These are phyloP conservation scores for Aspergillus viridinutans DNA, from an alignment of 2,329 filamentous ascomycete species.

Conservation along the genomic window DNA sequence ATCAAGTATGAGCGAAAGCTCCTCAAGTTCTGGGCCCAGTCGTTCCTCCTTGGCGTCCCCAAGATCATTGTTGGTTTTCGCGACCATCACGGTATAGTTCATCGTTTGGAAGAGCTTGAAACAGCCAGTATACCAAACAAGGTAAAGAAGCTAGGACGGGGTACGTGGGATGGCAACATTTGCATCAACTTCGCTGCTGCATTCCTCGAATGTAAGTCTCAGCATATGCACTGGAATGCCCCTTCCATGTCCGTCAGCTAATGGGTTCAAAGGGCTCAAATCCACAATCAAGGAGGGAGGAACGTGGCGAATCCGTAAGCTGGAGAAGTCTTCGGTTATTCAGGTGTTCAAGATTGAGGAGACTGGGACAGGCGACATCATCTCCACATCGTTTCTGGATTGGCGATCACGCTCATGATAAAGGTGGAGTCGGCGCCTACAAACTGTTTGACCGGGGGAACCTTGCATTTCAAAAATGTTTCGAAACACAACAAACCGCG, in stretches of 20 bases:
- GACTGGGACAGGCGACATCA: conserved; percentile 68
- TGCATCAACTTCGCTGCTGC: conserved; percentile 85
- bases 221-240: conserved; percentile 2
- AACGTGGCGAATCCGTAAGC: conserved; percentile 74
- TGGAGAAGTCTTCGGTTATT: conserved; percentile 59
- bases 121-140: conserved; percentile 74
- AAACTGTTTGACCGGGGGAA: neutral
- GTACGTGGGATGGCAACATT: conserved; percentile 83
- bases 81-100: conserved; percentile 66
- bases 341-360: conserved; percentile 72
- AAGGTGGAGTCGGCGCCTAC: neutral
- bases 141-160: conserved; percentile 62
- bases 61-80: conserved; percentile 90
- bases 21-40: conserved; percentile 95
- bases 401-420: conserved; percentile 50
- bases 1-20: conserved; percentile 82
- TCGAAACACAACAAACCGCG: neutral
- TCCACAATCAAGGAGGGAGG: conserved; percentile 62
- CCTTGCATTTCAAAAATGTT: neutral
- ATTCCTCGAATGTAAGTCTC: conserved; percentile 68
- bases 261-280: conserved; percentile 52
- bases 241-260: conserved; percentile 7
- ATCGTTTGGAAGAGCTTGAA: conserved; percentile 70
- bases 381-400: conserved; percentile 71
- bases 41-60: conserved; percentile 86